Percentiles rank a stretch among this genome's conserved stretches.
Evolutionary conservation across 495 filamentous ascomycete species (phyloP).

Genomic region (Massariosphaeria phaeospora): DNA sequence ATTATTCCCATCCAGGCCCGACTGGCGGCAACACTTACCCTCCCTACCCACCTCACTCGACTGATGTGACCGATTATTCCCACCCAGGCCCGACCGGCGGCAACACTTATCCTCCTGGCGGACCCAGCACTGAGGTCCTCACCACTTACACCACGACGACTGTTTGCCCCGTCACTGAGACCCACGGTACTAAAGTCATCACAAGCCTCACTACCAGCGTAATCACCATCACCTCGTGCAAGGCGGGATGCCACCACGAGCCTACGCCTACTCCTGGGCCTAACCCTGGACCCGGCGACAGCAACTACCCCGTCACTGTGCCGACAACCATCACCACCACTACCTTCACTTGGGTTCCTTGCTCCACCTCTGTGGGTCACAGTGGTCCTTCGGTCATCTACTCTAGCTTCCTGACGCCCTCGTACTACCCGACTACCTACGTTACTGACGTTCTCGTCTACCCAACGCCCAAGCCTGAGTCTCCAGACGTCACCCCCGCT

Average conservation of each 20-base stretch:
- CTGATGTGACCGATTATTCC: conserved; percentile 3
- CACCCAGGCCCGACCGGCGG: conserved; percentile 16
- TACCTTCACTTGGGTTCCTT: conserved; percentile 37
- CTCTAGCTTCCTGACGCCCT: conserved; percentile 37
- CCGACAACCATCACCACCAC: conserved; percentile 30
- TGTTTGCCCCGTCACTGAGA: conserved; percentile 32
- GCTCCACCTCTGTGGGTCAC: conserved; percentile 37
- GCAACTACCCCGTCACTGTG: conserved; percentile 5
- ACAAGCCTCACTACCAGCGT: conserved; percentile 30
- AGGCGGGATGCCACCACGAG: conserved; percentile 28
- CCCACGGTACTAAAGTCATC: conserved; percentile 22
- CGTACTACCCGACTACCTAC: conserved; percentile 31
- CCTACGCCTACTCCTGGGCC: conserved; percentile 2
- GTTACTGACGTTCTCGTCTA: conserved; percentile 8
- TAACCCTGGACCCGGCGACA: neutral
- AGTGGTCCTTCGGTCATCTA: conserved; percentile 34
- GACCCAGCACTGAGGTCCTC: conserved; percentile 24
- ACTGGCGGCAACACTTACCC: conserved; percentile 10
- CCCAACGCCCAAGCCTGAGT: conserved; percentile 8
- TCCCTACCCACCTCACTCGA: neutral
- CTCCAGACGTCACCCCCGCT: conserved; percentile 8
- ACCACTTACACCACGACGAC: conserved; percentile 37
- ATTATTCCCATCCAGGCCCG: conserved; percentile 11
- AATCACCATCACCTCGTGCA: conserved; percentile 35
- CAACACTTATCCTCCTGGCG: conserved; percentile 3